Base-by-base conservation (phyloP, 2,329 filamentous ascomycete genomes). In the Fusarium virguliforme region DNA sequence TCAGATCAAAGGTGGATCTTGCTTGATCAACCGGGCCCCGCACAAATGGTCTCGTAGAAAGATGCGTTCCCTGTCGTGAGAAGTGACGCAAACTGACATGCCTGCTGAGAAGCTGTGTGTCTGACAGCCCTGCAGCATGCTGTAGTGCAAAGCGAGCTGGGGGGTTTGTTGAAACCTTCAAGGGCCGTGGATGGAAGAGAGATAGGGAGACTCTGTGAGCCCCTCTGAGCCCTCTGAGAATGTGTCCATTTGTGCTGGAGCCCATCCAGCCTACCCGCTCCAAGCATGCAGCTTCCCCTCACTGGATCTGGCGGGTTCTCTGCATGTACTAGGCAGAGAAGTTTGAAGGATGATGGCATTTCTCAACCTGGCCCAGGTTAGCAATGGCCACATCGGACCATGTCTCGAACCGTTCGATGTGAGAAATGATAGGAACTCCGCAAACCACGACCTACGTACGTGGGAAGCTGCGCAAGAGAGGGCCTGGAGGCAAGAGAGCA, bases 1-100 rank as follows among this genome's bases (percentile, higher is more conserved):
- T 34, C 24, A 46, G 55, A 58, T 58, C 28, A 34, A 18, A 46
- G 55, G 55, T 58, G 55, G 55, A 46, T 26, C 55, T 32, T 34
- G 24, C 55, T 32, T 34, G 24, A 28, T 32, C 54, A 57, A 37
- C 35, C 26, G n/a, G n/a, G 18, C 38, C 38, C 55, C 40, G 53
- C 28, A 18, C 35, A 12, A 34, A 43, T 38, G 55, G 10, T 58
- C 28, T 34, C 8, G 28, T n/a, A 30, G 18, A n/a, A 43, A 41
- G 18, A 28, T 15, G 38, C 6, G 18, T 46, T 30, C 26, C 40
- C 38, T 57, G 38, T 35, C 40, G 38, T 18, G 38, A 32, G 28
- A 43, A 58, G 28, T 58, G 55, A 58, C 55, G 38, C 54, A 56
- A 41, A 56, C 32, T 10, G 32, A 18, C 43, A 48, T 48, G 13